Base-by-base conservation (phyloP, 2,329 filamentous ascomycete species). In the Fusarium marasasianum region DNA sequence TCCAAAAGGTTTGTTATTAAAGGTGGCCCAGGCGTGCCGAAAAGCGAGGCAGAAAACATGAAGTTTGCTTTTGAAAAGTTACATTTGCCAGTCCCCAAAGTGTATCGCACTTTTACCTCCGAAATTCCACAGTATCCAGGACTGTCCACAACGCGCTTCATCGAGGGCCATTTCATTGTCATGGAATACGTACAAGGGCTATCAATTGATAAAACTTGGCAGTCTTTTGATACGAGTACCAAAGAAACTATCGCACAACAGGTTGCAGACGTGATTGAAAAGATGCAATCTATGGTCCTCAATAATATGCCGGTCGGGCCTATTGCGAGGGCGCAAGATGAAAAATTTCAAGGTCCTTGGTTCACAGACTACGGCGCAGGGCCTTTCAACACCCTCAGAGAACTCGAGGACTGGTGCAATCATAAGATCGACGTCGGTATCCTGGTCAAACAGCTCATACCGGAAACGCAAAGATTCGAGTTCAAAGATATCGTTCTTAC, bases 201-300 rank as follows among this genome's bases (percentile, higher is more conserved):
- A 13, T 13, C 31, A 0, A 4, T 53, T 0, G n/a, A 53, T 3
- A 53, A 53, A 2, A 7, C 0, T 2, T 53, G 50, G 33, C 13
- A 26, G 8, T 17, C 33, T 1, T 0, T 26, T 0, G 33, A 26
- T 17, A 9, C 0, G 0, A 2, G 0, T 8, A 0, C 7, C 0
- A 54, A 38, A n/a, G 24, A 13, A 13, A 4, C 5, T 5, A 1
- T 54, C 10, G 24, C 35, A 0, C 35, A 22, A 1, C 24, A 54
- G 7, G 14, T 38, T 1, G 10, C 18, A 0, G 24, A 29, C 0
- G 18, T 9, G 5, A 38, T 29, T 22, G 1, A 38, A 0, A 38
- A n/a, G 5, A 40, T 54, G 51, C 51, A 38, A 29, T 13, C 51
- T 13, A 54, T 7, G 0, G 0, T 4, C 2, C 35, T 54, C 14